Base-by-base conservation (phyloP, 805 yeast species). In the Nakazawaea wyomingensis region DNA sequence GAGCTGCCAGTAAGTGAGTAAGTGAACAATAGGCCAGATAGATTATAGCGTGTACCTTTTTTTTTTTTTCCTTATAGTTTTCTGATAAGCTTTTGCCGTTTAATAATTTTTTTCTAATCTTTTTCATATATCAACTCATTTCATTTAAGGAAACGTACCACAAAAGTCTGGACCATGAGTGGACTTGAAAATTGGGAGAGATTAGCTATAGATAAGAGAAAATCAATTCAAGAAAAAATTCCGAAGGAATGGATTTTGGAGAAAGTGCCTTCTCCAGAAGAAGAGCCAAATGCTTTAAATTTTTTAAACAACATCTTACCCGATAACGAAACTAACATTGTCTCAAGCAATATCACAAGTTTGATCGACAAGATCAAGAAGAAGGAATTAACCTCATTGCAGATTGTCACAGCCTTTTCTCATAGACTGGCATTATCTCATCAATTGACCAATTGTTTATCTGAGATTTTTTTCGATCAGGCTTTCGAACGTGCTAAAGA, bases 381-480 rank as follows among this genome's bases (percentile, higher is more conserved):
- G 2, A 69, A 69, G 1, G 47, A 57, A 34, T 48, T 65, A 32
- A 50, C 66, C 1, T 53, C 72, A 2, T 57, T 57, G 8, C 62
- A 64, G 28, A 68, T 68, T 32, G 55, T 61, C 46, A 50, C 53
- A 39, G 73, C 74, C 0, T 69, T 59, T 44, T 68, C 71, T 35
- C 70, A 66, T 39, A 59, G 74, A 43, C 66, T 71, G 5, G 64
- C 68, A 4, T 54, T 70, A 37, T 62, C 64, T 13, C 73, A 70
- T 44, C 74, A 70, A 47, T 49, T 70, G 45, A 64, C 71, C 28
- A 62, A 65, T 37, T 68, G 71, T 50, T 65, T 66, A 20, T 54
- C 62, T 49, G 72, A 71, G 17, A 55, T 70, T n/a, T 66, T 70
- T 50, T 59, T 62, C 21, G 69, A 69, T 17, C 55, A 53, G 18